These are phyloP conservation scores for Manihot esculenta DNA, from an alignment of 441 rosid species.

Conservation along the genomic window DNA sequence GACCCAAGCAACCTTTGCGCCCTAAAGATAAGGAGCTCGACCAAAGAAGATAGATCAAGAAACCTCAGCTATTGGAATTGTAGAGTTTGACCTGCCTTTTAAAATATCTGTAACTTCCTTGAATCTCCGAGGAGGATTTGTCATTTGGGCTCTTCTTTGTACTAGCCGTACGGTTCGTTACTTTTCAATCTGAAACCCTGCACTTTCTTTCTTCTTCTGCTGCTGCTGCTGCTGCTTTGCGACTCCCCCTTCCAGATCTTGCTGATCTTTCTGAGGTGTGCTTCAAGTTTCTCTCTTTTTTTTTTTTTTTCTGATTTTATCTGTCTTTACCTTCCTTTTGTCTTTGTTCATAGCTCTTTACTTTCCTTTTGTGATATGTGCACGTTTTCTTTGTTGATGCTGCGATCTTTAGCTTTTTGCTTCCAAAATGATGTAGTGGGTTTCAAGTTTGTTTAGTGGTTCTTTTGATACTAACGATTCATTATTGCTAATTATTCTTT, in stretches of 20 bases:
- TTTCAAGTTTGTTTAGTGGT: neutral
- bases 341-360: neutral
- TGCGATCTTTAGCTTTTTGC: slow-evolving; percentile 7
- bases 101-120: neutral
- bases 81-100: neutral
- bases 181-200: neutral
- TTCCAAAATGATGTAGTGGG: neutral
- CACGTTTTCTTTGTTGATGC: slow-evolving; percentile 7
- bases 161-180: slow-evolving; percentile 5
- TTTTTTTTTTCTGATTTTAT: neutral
- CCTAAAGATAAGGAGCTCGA: neutral
- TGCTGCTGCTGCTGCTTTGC: too few relatives aligned
- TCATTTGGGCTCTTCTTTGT: neutral
- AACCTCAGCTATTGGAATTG: slow-evolving; percentile 8
- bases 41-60: neutral
- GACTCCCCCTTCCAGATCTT: slow-evolving; percentile 18
- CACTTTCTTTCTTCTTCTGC: neutral
- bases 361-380: slow-evolving; percentile 10
- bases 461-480: neutral
- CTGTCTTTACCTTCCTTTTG: slow-evolving; percentile 5
- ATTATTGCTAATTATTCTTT: neutral
- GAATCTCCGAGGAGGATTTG: neutral
- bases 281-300: neutral
- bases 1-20: neutral
- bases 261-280: neutral